Conservation (phyloP, 768 basidiomycete genomes). For the Pulveroboletus sp. region DNA sequence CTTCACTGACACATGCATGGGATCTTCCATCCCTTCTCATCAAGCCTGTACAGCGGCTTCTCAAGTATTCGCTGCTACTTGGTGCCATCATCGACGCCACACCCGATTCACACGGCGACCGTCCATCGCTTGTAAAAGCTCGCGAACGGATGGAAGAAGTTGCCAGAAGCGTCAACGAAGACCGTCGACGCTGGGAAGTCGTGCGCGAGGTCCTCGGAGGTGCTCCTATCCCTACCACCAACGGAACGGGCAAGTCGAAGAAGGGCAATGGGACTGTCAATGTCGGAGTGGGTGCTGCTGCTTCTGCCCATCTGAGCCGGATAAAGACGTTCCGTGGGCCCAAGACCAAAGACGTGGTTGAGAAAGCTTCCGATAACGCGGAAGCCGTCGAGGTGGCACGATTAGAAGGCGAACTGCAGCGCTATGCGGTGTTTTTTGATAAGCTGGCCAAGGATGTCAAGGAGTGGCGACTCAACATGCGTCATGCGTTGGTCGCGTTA, state of each 20-base stretch:
- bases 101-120: constrained; percentile 63
- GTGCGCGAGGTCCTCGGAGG: constrained; percentile 67
- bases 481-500: constrained; percentile 46
- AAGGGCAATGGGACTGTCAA: constrained; percentile 38
- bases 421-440: constrained; percentile 54
- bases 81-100: constrained; percentile 73
- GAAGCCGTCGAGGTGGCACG: constrained; percentile 49
- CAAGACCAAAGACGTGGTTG: constrained; percentile 29
- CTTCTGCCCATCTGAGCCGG: constrained; percentile 54
- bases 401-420: constrained; percentile 54
- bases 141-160: constrained; percentile 60
- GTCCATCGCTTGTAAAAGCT: constrained; percentile 31
- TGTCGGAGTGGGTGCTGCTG: constrained; percentile 43
- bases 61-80: constrained; percentile 91
- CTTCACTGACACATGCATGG: constrained; percentile 80
- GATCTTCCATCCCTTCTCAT: constrained; percentile 93
- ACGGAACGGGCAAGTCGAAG: constrained; percentile 38
- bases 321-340: constrained; percentile 50
- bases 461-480: constrained; percentile 58
- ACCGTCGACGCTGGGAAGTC: constrained; percentile 69
- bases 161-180: constrained; percentile 75
- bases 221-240: constrained; percentile 32
- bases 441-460: constrained; percentile 58
- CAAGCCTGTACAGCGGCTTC: constrained; percentile 93
- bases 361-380: constrained; percentile 33